A percentile compares a stretch with the other conserved stretches of the same genome.
Conservation (phyloP, 2,329 filamentous ascomycete species). For the Arthrobotrys sinensis region DNA sequence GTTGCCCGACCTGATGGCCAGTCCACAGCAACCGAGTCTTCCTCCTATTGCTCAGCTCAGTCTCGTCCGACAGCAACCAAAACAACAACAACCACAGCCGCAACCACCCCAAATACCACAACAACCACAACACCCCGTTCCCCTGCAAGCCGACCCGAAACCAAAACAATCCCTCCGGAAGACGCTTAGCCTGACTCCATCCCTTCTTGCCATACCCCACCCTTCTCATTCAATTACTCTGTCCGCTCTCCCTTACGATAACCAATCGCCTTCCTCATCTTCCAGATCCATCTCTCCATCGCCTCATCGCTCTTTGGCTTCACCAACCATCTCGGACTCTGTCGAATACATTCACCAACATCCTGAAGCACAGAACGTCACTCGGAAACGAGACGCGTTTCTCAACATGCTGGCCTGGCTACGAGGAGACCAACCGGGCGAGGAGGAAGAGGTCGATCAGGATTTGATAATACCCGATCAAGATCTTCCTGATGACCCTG, state of each 20-base stretch:
- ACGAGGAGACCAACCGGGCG: slow-evolving; percentile 51
- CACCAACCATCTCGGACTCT: background rate
- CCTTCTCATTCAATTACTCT: slow-evolving; percentile 37
- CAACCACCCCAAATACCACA: slow-evolving; percentile 21
- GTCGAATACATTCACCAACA: slow-evolving; percentile 11
- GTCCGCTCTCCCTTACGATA: slow-evolving; percentile 34
- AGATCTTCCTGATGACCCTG: slow-evolving; percentile 39
- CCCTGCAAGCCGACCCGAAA: slow-evolving; percentile 27
- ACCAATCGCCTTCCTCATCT: slow-evolving; percentile 31
- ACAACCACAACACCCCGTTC: slow-evolving; percentile 20
- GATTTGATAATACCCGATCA: slow-evolving; percentile 58
- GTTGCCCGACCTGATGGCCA: slow-evolving; percentile 19
- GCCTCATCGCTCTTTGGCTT: slow-evolving; percentile 15
- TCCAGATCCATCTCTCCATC: slow-evolving; percentile 14
- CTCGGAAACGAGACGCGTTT: slow-evolving; percentile 43
- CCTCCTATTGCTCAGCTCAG: background rate
- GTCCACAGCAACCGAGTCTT: slow-evolving; percentile 15
- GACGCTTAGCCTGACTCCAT: slow-evolving; percentile 26
- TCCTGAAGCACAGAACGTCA: slow-evolving; percentile 5
- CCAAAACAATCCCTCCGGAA: slow-evolving; percentile 40
- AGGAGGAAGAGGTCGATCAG: slow-evolving; percentile 58
- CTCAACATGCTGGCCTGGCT: slow-evolving; percentile 58
- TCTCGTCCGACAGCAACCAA: slow-evolving; percentile 20
- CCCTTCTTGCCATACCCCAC: slow-evolving; percentile 42
- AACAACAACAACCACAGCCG: slow-evolving; percentile 51